These are phyloP conservation scores for Massarina eburnea DNA, from an alignment of 2,329 filamentous ascomycete genomes.

Conservation along the genomic window DNA sequence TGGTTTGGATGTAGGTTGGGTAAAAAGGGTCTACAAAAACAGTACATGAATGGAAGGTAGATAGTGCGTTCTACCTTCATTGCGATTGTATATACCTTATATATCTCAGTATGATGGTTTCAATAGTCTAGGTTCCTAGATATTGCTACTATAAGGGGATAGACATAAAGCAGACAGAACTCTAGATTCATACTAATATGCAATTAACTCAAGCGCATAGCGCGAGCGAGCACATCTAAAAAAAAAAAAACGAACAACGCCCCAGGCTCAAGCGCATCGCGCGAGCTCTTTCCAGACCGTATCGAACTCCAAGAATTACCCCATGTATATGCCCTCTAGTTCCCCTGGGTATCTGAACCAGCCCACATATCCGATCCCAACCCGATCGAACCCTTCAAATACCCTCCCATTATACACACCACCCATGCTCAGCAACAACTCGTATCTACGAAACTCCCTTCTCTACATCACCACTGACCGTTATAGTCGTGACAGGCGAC, in stretches of 20 bases:
- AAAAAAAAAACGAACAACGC: slow-evolving; percentile 3
- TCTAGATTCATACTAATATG: too few relatives aligned
- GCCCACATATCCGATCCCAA: neutral
- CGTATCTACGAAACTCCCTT: slow-evolving; percentile 8
- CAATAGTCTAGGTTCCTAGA: too few relatives aligned
- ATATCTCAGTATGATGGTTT: too few relatives aligned
- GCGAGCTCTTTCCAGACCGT: slow-evolving; percentile 8
- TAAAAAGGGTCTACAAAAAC: neutral
- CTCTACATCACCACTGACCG: slow-evolving; percentile 13
- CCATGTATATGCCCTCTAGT: neutral
- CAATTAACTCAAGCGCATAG: slow-evolving; percentile 12
- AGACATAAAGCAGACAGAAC: too few relatives aligned
- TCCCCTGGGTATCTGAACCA: neutral
- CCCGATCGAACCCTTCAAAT: neutral
- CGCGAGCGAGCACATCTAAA: slow-evolving; percentile 11
- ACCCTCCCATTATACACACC: neutral
- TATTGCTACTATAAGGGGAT: too few relatives aligned
- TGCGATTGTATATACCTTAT: too few relatives aligned
- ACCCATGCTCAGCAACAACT: neutral
- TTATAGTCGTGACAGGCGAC: slow-evolving; percentile 14
- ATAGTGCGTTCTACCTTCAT: too few relatives aligned
- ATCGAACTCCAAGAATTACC: neutral
- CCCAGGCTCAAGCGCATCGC: slow-evolving; percentile 16
- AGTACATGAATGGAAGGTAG: neutral
- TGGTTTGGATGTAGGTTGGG: too few relatives aligned